Evolutionary conservation across 192 early-diverging fungal genomes (phyloP).

Genomic region (Phlyctochytrium planicorne): DNA sequence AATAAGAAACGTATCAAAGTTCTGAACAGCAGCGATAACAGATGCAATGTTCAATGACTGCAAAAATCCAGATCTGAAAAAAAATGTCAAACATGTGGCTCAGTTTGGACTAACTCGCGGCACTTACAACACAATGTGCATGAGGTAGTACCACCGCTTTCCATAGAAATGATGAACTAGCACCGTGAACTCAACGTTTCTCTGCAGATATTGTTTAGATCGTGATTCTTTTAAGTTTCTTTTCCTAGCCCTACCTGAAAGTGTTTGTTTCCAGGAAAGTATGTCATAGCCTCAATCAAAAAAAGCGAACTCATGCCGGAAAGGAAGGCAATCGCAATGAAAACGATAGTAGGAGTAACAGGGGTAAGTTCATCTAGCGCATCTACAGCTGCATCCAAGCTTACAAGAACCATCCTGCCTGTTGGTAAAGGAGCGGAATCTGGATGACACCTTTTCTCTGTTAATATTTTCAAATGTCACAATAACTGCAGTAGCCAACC

Average conservation of each 20-base stretch:
- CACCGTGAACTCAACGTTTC: constrained; percentile 70
- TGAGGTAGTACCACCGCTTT: constrained; percentile 54
- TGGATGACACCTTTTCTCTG: constrained; percentile 46
- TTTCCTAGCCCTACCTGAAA: constrained; percentile 59
- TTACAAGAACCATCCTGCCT: constrained; percentile 52
- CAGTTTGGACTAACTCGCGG: no score
- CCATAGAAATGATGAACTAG: constrained; percentile 69
- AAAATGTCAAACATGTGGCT: no score
- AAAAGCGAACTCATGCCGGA: constrained; percentile 62
- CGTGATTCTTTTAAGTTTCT: background rate
- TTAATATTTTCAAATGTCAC: no score
- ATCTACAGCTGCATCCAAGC: no score
- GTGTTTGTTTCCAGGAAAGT: constrained; percentile 67
- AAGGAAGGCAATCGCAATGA: constrained; percentile 57
- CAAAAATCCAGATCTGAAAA: constrained; percentile 48
- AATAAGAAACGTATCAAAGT: constrained; percentile 66
- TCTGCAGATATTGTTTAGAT: constrained; percentile 27
- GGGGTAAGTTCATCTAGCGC: no score
- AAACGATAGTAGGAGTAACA: constrained; percentile 52
- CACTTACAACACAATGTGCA: constrained; percentile 60
- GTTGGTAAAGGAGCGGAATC: constrained; percentile 64
- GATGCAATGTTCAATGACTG: constrained; percentile 71
- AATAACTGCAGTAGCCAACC: constrained; percentile 25
- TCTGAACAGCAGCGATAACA: constrained; percentile 68
- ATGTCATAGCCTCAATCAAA: constrained; percentile 67